phyloP scores from a whole-genome alignment of 495 filamentous ascomycete genomes.

The Aspergillus heteromorphus region DNA sequence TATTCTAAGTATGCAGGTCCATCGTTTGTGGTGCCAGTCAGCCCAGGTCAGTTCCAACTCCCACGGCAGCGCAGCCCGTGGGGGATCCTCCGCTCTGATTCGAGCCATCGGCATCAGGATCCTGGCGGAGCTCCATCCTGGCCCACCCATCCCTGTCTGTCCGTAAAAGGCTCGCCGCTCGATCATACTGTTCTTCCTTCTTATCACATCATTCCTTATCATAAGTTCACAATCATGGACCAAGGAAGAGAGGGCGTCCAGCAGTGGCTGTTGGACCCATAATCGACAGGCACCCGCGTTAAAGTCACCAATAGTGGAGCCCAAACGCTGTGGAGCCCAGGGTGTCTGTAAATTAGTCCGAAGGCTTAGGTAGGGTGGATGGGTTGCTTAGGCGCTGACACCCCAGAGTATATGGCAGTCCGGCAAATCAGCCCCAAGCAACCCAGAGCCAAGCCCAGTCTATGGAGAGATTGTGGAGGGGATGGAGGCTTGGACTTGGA shows the following conservation, averaged over 20 bases:
- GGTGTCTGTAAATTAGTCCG: background rate
- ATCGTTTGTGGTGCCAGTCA: background rate
- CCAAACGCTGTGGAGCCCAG: background rate
- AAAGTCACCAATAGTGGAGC: background rate
- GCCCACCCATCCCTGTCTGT: background rate
- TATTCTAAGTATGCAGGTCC: background rate
- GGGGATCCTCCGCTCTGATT: background rate
- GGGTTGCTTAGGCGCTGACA: background rate
- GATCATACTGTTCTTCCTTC: background rate
- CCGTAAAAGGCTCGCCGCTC: background rate
- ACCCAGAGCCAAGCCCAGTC: background rate
- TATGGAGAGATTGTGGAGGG: too few relatives aligned
- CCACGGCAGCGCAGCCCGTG: background rate
- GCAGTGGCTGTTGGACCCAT: background rate
- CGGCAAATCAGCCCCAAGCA: background rate
- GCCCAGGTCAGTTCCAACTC: background rate
- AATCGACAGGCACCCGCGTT: slow-evolving; percentile 5
- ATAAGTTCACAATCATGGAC: background rate
- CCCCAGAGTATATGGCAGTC: background rate
- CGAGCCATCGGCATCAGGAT: slow-evolving; percentile 1
- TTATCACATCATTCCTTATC: slow-evolving; percentile 2
- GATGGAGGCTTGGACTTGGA: too few relatives aligned
- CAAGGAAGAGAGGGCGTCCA: background rate
- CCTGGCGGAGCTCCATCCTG: background rate
- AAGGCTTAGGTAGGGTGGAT: slow-evolving; percentile 1